These are phyloP conservation scores for Medicago ruthenica DNA, from an alignment of 306 rosid genomes.

Conservation along the genomic window DNA sequence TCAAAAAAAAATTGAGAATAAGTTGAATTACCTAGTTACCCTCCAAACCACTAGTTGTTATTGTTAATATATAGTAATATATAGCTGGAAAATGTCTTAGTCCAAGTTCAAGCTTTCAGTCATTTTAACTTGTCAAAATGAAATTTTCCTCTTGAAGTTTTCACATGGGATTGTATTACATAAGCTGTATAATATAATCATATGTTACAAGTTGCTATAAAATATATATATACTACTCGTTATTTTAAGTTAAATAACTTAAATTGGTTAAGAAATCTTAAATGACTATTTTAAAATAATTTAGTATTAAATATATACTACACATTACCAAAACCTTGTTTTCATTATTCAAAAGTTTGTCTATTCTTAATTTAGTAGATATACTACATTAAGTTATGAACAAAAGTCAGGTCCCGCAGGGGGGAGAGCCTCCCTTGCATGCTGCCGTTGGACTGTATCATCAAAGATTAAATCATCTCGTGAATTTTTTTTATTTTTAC, in stretches of 20 bases:
- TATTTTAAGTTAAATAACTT: not conserved
- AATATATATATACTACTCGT: not conserved
- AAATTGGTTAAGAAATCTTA: not conserved
- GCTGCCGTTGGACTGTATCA: not conserved
- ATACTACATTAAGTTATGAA: not conserved
- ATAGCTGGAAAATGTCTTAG: constrained; percentile 38
- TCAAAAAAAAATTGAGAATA: not conserved
- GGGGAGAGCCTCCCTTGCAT: not conserved
- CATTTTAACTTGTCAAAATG: constrained; percentile 43
- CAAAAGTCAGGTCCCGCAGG: not conserved
- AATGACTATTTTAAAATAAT: no score
- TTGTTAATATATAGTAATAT: not conserved
- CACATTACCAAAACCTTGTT: not conserved
- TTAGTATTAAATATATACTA: no score
- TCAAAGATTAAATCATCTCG: not conserved
- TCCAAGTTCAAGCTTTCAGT: constrained; percentile 16
- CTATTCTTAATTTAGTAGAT: no score
- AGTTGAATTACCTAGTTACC: constrained; percentile 38
- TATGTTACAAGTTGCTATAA: not conserved
- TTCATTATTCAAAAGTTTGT: not conserved
- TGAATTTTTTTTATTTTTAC: not conserved
- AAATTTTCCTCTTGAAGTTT: constrained; percentile 3
- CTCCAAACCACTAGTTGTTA: constrained; percentile 25
- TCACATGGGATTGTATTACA: not conserved
- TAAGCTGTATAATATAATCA: not conserved